These are phyloP conservation scores for Nicotiana tomentosiformis DNA, from an alignment of 257 asterid species.

Conservation along the genomic window DNA sequence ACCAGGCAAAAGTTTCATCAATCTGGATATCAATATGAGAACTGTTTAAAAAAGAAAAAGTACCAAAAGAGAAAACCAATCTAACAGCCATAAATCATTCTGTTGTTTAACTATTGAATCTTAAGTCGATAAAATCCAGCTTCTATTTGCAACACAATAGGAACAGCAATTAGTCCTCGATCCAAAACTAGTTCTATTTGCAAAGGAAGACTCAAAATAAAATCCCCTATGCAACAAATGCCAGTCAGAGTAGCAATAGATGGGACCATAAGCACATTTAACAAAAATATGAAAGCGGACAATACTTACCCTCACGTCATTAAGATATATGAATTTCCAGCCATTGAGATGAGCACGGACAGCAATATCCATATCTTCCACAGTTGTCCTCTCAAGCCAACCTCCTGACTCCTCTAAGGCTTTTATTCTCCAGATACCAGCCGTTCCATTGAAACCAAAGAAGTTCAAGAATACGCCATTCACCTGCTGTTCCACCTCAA, in stretches of 20 bases:
- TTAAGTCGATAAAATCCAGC: background rate
- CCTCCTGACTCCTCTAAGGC: conserved; percentile 73
- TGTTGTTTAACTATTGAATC: background rate
- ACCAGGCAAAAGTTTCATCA: background rate
- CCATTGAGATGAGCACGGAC: conserved; percentile 68
- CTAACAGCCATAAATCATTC: background rate
- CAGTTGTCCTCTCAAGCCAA: conserved; percentile 74
- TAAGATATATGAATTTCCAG: conserved; percentile 62
- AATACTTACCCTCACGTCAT: conserved; percentile 52
- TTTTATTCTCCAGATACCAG: conserved; percentile 73
- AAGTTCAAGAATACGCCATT: conserved; percentile 67
- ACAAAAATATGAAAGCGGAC: background rate
- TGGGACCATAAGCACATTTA: background rate
- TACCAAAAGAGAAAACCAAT: background rate
- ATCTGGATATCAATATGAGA: background rate
- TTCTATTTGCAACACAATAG: background rate
- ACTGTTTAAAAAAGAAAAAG: background rate
- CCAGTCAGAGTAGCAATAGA: background rate
- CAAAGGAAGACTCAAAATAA: background rate
- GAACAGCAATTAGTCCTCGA: background rate
- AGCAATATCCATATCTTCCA: conserved; percentile 71
- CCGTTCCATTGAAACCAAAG: conserved; percentile 73
- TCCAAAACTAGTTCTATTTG: background rate
- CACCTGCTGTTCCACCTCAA: conserved; percentile 78
- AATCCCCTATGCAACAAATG: background rate